A percentile compares a stretch with the other conserved stretches of the same genome.
These are phyloP conservation scores for Mycena chlorophos DNA, from an alignment of 768 basidiomycete genomes.

Conservation along the genomic window DNA sequence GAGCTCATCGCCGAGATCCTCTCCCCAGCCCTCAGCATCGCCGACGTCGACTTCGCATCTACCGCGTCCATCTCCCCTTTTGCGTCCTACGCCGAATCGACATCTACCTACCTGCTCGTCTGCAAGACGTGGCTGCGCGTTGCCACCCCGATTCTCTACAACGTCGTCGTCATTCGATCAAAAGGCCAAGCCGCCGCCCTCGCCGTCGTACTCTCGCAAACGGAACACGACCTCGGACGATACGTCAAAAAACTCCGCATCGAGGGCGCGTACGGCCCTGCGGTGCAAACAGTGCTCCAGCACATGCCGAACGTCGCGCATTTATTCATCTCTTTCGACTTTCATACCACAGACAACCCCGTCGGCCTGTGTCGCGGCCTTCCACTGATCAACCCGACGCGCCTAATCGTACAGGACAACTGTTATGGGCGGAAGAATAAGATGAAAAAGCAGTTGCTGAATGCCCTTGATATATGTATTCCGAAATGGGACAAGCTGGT, in stretches of 20 bases:
- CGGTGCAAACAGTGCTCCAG: not conserved
- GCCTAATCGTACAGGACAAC: not conserved
- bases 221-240: not conserved
- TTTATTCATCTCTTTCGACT: not conserved
- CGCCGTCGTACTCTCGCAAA: not conserved
- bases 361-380: not conserved
- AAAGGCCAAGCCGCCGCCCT: not conserved
- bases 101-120: not conserved
- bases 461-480: not conserved
- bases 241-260: slow-evolving; percentile 1
- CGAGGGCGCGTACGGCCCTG: not conserved
- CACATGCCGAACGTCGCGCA: not conserved
- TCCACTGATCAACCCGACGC: not conserved
- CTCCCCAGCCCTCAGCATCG: not conserved
- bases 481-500: not conserved
- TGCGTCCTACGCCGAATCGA: not conserved
- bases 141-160: not conserved
- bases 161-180: not conserved
- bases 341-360: not conserved
- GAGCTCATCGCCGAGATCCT: not conserved
- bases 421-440: not conserved
- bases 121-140: slow-evolving; percentile 4
- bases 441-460: not conserved
- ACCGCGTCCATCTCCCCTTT: not conserved
- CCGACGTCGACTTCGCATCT: not conserved